Evolutionary conservation across 2,329 filamentous ascomycete species (phyloP).

Genomic region (Ustulina deusta): DNA sequence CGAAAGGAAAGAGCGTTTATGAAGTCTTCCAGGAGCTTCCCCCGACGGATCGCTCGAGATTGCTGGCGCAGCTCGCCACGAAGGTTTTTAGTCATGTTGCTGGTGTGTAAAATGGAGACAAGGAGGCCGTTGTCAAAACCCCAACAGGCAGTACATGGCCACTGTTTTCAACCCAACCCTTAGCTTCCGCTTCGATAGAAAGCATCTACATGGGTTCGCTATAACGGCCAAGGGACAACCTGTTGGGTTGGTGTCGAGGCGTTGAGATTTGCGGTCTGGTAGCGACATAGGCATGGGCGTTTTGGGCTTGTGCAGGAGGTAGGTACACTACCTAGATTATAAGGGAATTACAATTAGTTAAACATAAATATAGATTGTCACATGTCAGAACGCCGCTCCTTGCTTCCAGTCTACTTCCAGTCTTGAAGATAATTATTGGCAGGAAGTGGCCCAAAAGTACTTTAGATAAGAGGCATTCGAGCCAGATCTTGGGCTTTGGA

Average conservation of each 20-base stretch:
- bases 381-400: not conserved
- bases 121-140: too few relatives aligned
- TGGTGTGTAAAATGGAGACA: conserved; percentile 56
- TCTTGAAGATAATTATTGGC: not conserved
- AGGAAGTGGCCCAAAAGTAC: not conserved
- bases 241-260: conserved; percentile 5
- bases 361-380: conserved; percentile 7
- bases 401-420: not conserved
- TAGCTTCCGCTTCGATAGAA: not conserved
- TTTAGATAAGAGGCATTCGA: not conserved
- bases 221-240: not conserved
- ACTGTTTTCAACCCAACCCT: not conserved
- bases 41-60: conserved; percentile 80
- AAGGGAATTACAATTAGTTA: not conserved
- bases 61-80: conserved; percentile 85
- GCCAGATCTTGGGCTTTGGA: not conserved
- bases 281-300: conserved; percentile 15
- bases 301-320: conserved; percentile 1
- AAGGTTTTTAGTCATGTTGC: conserved; percentile 88
- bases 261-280: conserved; percentile 11
- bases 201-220: not conserved
- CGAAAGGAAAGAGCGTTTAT: conserved; percentile 95
- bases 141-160: too few relatives aligned
- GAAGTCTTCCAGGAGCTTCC: conserved; percentile 89
- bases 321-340: not conserved